Percentiles rank a stretch among this genome's conserved stretches.
Evolutionary conservation across 1,284 basidiomycete genomes (phyloP).

Genomic region (Cryptococcus sp.): DNA sequence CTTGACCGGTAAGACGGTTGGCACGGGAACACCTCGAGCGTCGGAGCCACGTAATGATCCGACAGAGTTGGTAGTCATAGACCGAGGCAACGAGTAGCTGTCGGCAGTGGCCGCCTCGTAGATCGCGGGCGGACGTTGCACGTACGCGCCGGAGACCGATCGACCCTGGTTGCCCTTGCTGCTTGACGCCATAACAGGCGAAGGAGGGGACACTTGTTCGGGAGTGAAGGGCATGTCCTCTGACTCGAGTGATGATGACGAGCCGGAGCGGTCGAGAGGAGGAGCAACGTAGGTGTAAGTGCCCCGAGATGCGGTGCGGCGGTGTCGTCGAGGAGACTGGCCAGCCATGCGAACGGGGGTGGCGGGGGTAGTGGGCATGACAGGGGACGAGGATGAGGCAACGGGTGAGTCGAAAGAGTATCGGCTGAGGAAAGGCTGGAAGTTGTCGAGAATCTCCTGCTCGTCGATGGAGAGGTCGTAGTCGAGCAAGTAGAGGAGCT

Average conservation of each 20-base stretch:
- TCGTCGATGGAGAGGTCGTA: constrained; percentile 86
- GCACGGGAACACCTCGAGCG: constrained; percentile 12
- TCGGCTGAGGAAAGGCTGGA: constrained; percentile 32
- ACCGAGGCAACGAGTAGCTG: constrained; percentile 24
- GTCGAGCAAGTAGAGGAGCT: constrained; percentile 83
- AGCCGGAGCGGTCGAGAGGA: constrained; percentile 51
- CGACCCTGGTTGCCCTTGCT: constrained; percentile 15
- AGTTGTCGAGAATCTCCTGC: constrained; percentile 63
- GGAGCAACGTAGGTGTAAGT: constrained; percentile 39
- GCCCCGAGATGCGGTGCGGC: constrained; percentile 30
- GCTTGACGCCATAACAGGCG: constrained; percentile 12
- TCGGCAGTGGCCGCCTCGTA: constrained; percentile 26
- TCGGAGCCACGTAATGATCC: constrained; percentile 3
- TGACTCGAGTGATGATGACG: constrained; percentile 51
- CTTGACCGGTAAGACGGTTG: constrained; percentile 19
- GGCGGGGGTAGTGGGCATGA: constrained; percentile 36
- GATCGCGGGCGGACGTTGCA: constrained; percentile 26
- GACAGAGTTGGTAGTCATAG: constrained; percentile 22
- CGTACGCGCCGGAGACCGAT: constrained; percentile 13
- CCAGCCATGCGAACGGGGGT: constrained; percentile 33
- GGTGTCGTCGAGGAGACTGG: constrained; percentile 22
- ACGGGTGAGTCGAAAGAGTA: constrained; percentile 44
- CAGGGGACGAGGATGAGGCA: constrained; percentile 29
- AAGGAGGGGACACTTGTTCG: constrained; percentile 23
- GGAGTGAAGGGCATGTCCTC: constrained; percentile 45